Base-by-base conservation (phyloP, 768 basidiomycete genomes). In the Podaxis sp. region DNA sequence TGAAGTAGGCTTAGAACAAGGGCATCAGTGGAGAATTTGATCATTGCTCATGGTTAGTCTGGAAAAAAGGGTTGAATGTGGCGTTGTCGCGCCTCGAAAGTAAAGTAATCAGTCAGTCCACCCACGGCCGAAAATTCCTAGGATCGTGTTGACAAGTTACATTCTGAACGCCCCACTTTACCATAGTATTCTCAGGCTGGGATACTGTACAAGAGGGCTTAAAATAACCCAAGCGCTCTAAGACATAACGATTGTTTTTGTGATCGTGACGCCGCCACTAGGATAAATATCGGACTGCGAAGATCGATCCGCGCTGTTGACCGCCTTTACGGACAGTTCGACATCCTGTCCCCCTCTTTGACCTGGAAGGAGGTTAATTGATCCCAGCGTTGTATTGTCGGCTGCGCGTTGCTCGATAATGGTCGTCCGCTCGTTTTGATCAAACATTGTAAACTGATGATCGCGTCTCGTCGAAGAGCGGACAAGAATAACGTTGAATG, bases 401-500 rank as follows among this genome's bases (percentile, higher is more conserved):
- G 18, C 13, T 4, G 47, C 7, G 23, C 25, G 23, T 23, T 48
- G 47, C 4, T 48, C 47, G 3, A 4, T 13, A 2, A 48, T 10
- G 9, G 25, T 48, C 18, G 47, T 13, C 47, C 47, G n/a, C 25
- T 48, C 47, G 21, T 48, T 48, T 1, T 48, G 47, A 23, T 61
- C 59, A 23, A 54, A 61, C 18, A 48, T n/a, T 1, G 40, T 54
- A 18, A 61, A 61, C 52, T 61, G 59, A 6, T 55, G 40, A 36
- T 61, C 59, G 5, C 59, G 59, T 11, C 59, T 61, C 5, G 52
- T 13, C 1, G 59, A 54, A 5, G 59, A 61, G 2, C 53, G 59
- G 16, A 61, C 52, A 23, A 61, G 59, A n/a, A 61, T 61, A 25
- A 61, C 53, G 25, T 61, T 61, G 25, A 54, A 61, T 21, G 59